Evolutionary conservation across 2,329 filamentous ascomycete species (phyloP).

Genomic region (Fusarium concolor): DNA sequence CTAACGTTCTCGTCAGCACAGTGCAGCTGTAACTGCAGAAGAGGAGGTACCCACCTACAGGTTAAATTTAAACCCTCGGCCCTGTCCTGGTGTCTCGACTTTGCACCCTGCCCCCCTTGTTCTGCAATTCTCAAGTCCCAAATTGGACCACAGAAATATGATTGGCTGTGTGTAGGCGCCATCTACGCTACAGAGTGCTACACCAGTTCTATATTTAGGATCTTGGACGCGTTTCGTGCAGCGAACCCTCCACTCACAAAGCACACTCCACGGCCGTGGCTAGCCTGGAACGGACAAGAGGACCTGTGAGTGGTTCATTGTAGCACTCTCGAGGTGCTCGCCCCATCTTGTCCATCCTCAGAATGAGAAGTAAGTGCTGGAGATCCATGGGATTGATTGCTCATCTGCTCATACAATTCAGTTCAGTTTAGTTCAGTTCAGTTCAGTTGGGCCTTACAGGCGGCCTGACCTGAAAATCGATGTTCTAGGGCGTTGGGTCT

Average conservation of each 20-base stretch:
- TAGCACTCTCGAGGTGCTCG: conserved; percentile 35
- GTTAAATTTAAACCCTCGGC: conserved; percentile 47
- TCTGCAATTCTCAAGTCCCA: conserved; percentile 41
- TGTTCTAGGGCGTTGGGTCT: conserved; percentile 2
- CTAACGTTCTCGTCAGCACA: conserved; percentile 32
- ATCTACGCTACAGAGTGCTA: conserved; percentile 37
- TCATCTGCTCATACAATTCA: not conserved
- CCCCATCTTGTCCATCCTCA: conserved; percentile 27
- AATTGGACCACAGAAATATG: conserved; percentile 42
- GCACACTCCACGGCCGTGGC: conserved; percentile 32
- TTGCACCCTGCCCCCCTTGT: conserved; percentile 16
- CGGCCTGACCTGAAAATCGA: conserved; percentile 16
- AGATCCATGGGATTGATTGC: conserved; percentile 21
- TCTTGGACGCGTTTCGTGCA: conserved; percentile 45
- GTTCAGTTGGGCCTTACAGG: conserved; percentile 10
- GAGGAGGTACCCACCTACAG: conserved; percentile 34
- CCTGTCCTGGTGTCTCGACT: conserved; percentile 17
- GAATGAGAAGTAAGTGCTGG: conserved; percentile 3
- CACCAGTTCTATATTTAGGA: conserved; percentile 51
- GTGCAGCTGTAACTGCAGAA: conserved; percentile 25
- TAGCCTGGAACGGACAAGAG: conserved; percentile 37
- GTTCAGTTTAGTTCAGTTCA: conserved; percentile 2
- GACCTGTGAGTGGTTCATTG: conserved; percentile 40
- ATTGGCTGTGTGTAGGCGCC: conserved; percentile 51
- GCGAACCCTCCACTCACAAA: conserved; percentile 39